These are phyloP conservation scores for Mycena galericulata DNA, from an alignment of 768 basidiomycete species.

Conservation along the genomic window DNA sequence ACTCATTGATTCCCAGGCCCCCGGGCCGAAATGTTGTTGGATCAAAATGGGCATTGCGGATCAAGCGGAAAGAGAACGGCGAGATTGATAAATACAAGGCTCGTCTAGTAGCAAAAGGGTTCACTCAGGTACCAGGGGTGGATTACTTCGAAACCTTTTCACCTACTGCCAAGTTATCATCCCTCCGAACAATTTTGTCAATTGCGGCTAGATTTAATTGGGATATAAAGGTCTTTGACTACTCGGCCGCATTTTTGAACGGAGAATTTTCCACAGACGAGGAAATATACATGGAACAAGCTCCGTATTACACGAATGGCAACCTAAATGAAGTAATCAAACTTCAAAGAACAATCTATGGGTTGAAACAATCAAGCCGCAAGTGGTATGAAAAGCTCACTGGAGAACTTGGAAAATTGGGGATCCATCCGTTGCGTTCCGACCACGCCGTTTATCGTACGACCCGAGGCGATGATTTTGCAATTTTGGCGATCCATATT, in stretches of 20 bases:
- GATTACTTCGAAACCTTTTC: too few species aligned
- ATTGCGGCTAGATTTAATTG: conserved; percentile 13
- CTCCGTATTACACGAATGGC: too few species aligned
- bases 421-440: background rate
- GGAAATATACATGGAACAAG: too few species aligned
- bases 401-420: conserved; percentile 26
- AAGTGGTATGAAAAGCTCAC: conserved; percentile 44
- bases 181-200: background rate
- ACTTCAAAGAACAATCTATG: too few species aligned
- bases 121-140: too few species aligned
- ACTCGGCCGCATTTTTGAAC: too few species aligned
- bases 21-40: too few species aligned
- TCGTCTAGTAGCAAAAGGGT: background rate
- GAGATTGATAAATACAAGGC: background rate
- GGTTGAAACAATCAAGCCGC: conserved; percentile 47
- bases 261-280: too few species aligned
- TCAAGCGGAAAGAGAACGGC: background rate
- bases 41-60: too few species aligned
- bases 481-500: conserved; percentile 40
- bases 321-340: too few species aligned
- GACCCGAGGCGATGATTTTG: conserved; percentile 12
- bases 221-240: conserved; percentile 38
- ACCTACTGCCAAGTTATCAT: too few species aligned
- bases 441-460: conserved; percentile 33
- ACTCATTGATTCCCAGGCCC: too few species aligned